These are phyloP conservation scores for Mycena belliarum DNA, from an alignment of 768 basidiomycete genomes.

Conservation along the genomic window DNA sequence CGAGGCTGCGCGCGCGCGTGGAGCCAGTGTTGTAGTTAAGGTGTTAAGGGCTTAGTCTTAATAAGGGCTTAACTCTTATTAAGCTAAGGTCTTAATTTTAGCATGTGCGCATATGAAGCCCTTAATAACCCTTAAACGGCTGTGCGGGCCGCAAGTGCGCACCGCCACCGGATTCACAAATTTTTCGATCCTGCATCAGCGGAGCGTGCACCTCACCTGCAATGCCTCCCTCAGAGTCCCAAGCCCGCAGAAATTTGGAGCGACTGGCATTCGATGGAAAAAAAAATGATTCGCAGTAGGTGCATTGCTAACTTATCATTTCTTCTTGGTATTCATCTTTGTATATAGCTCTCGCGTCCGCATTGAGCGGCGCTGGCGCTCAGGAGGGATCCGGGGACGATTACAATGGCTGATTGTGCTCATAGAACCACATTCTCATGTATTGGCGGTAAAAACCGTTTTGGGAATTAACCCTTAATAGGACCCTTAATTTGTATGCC, in stretches of 20 bases:
- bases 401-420: too few species aligned
- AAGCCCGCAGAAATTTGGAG: neutral
- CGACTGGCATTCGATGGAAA: neutral
- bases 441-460: conserved; percentile 5
- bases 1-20: too few species aligned
- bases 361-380: neutral
- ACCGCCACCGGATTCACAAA: too few species aligned
- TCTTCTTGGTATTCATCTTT: neutral
- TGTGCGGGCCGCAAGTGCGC: too few species aligned
- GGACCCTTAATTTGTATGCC: too few species aligned
- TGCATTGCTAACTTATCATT: neutral
- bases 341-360: neutral
- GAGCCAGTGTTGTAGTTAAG: too few species aligned
- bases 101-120: neutral
- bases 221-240: too few species aligned
- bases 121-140: neutral
- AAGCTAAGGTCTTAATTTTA: too few species aligned
- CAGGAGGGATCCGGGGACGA: too few species aligned
- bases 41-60: neutral
- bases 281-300: neutral
- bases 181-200: too few species aligned
- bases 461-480: neutral
- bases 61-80: neutral
- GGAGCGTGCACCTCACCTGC: too few species aligned
- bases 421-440: too few species aligned